These are phyloP conservation scores for Rhamnella rubrinervis DNA, from an alignment of 331 rosid genomes.

Conservation along the genomic window DNA sequence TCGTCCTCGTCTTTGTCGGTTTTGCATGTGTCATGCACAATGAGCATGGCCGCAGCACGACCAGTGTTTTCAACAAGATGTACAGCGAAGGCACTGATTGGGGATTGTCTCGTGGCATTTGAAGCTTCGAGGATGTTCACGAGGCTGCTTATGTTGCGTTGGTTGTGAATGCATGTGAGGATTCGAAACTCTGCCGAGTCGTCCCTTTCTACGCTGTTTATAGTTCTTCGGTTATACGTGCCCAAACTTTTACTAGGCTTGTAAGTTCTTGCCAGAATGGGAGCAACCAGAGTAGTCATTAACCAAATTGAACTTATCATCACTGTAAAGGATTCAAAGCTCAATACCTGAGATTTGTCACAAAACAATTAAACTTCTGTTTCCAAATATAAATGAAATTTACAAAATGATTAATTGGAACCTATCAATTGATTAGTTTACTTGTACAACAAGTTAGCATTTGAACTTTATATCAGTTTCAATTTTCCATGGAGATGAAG, in stretches of 20 bases:
- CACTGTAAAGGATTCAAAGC: slow-evolving; percentile 8
- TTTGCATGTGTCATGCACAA: slow-evolving; percentile 27
- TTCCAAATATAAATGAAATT: too few species aligned
- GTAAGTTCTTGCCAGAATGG: slow-evolving; percentile 9
- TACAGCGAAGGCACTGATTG: slow-evolving; percentile 41
- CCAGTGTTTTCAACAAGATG: slow-evolving; percentile 52
- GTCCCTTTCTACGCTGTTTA: slow-evolving; percentile 21
- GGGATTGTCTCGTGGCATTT: slow-evolving; percentile 37
- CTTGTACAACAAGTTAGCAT: neutral
- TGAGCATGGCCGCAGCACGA: slow-evolving; percentile 41
- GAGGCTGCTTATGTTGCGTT: slow-evolving; percentile 37
- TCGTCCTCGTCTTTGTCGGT: neutral
- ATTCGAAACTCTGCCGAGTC: slow-evolving; percentile 40
- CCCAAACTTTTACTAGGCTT: neutral
- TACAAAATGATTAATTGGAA: neutral
- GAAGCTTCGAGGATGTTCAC: slow-evolving; percentile 51
- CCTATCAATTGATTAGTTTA: neutral
- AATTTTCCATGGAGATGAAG: too few species aligned
- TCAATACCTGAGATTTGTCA: slow-evolving; percentile 5
- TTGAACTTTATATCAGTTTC: neutral
- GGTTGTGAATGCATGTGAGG: slow-evolving; percentile 44
- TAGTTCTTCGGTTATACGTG: neutral
- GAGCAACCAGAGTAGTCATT: slow-evolving; percentile 21
- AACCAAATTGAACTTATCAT: slow-evolving; percentile 11
- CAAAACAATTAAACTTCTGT: too few species aligned